Percentiles rank a stretch among this genome's conserved stretches.
Evolutionary conservation across 306 rosid species (phyloP).

Genomic region (Citrullus mucosospermus): DNA sequence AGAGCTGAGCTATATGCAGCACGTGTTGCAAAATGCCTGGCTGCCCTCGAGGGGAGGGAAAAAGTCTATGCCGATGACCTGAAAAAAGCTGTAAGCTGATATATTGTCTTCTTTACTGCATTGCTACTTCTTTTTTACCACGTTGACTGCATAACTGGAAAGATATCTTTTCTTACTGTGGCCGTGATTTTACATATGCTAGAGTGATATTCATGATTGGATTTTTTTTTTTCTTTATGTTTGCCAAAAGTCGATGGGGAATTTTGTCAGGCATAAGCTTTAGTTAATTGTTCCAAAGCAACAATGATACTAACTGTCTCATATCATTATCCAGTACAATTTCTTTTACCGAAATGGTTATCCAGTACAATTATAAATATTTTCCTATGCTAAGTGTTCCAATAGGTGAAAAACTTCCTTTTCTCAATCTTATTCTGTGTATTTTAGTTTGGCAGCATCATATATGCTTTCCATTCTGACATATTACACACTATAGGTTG

Average conservation of each 20-base stretch:
- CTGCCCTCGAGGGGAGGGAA: conserved; percentile 94
- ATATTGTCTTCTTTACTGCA: conserved; percentile 16
- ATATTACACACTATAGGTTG: conserved; percentile 51
- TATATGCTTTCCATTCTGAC: conserved; percentile 12
- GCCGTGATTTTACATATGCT: background rate
- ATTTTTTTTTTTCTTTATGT: background rate
- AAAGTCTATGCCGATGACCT: conserved; percentile 83
- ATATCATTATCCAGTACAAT: background rate
- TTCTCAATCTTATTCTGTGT: background rate
- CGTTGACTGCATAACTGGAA: background rate
- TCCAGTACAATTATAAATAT: background rate
- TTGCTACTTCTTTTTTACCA: background rate
- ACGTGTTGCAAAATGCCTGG: conserved; percentile 90
- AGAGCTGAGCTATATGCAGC: conserved; percentile 96
- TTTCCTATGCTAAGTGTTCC: background rate
- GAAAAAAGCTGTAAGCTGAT: conserved; percentile 95
- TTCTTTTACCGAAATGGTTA: too few relatives aligned
- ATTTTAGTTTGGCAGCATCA: conserved; percentile 1
- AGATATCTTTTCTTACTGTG: background rate
- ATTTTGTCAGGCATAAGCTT: background rate
- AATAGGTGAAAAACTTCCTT: background rate
- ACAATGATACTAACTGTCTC: background rate
- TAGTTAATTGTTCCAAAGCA: background rate
- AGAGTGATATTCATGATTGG: background rate
- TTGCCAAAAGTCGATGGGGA: background rate